Evolutionary conservation across 2,329 filamentous ascomycete species (phyloP).

Genomic region (Alternaria atra): DNA sequence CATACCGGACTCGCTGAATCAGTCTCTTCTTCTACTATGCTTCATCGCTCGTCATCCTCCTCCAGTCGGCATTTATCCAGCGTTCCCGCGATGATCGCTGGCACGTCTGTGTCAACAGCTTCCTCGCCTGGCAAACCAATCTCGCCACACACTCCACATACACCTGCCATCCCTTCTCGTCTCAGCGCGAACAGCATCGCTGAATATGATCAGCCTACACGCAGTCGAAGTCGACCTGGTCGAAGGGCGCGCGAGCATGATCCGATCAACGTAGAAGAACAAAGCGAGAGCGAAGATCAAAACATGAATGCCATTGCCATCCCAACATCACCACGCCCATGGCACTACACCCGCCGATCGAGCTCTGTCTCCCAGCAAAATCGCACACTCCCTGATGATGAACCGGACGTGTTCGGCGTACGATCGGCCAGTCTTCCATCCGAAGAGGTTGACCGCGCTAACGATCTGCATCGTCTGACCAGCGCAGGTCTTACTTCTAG

Average conservation of each 20-base stretch:
- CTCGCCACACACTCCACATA: constrained; percentile 90
- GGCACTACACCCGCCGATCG: constrained; percentile 64
- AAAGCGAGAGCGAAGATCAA: constrained; percentile 48
- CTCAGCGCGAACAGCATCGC: constrained; percentile 89
- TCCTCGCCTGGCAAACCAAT: constrained; percentile 89
- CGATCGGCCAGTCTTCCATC: constrained; percentile 74
- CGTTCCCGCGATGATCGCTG: constrained; percentile 67
- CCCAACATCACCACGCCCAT: constrained; percentile 70
- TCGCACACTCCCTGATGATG: constrained; percentile 68
- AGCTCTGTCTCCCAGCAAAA: constrained; percentile 75
- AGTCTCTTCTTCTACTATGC: constrained; percentile 86
- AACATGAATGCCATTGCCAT: constrained; percentile 76
- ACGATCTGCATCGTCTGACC: constrained; percentile 40
- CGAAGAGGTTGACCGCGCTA: constrained; percentile 61
- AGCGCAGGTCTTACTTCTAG: constrained; percentile 69
- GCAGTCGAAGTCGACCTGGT: constrained; percentile 45
- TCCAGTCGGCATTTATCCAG: constrained; percentile 76
- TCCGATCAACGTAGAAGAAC: constrained; percentile 36
- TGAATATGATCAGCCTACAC: constrained; percentile 64
- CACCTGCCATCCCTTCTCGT: constrained; percentile 91
- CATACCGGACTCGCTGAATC: constrained; percentile 91
- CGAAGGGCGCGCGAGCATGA: constrained; percentile 44
- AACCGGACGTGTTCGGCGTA: constrained; percentile 68
- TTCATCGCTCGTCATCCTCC: constrained; percentile 83
- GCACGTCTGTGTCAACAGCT: constrained; percentile 80